Conservation (phyloP, 2,329 filamentous ascomycete species). For the Fusarium sp. region DNA sequence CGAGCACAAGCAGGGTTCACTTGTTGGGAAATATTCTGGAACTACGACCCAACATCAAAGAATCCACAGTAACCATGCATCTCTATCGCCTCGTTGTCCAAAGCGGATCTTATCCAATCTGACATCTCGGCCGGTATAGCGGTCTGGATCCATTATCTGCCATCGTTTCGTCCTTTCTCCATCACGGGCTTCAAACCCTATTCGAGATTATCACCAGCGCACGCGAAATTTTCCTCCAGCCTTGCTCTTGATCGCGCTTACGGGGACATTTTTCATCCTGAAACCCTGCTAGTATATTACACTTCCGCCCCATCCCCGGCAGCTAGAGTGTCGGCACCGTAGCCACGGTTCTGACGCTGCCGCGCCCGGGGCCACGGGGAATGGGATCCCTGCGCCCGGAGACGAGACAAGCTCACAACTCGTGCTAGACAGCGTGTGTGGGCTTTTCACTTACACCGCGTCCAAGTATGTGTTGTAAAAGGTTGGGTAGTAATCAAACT, state of each 20-base stretch:
- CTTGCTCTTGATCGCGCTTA: constrained; percentile 29
- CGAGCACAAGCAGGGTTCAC: constrained; percentile 22
- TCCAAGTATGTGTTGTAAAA: no score
- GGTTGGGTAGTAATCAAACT: constrained; percentile 12
- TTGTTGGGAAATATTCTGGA: constrained; percentile 40
- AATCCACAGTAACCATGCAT: constrained; percentile 27
- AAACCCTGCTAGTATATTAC: constrained; percentile 33
- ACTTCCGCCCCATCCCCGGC: constrained; percentile 38
- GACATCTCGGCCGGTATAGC: constrained; percentile 39
- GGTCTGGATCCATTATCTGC: constrained; percentile 16
- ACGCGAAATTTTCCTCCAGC: constrained; percentile 23
- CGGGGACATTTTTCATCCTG: constrained; percentile 33
- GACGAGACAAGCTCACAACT: constrained; percentile 20
- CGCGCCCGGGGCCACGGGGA: constrained; percentile 45
- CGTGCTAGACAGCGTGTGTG: constrained; percentile 27
- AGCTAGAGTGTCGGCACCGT: constrained; percentile 46
- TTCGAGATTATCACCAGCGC: constrained; percentile 30
- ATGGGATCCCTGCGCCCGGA: constrained; percentile 41
- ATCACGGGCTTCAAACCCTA: constrained; percentile 42
- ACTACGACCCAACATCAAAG: constrained; percentile 22
- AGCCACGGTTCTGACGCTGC: constrained; percentile 50
- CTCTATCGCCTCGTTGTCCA: constrained; percentile 25
- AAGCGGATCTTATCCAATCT: constrained; percentile 35
- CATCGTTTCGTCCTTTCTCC: constrained; percentile 21
- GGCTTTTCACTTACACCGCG: constrained; percentile 25